Conservation (phyloP, 2,329 filamentous ascomycete species). For the Epichloe elymi region DNA sequence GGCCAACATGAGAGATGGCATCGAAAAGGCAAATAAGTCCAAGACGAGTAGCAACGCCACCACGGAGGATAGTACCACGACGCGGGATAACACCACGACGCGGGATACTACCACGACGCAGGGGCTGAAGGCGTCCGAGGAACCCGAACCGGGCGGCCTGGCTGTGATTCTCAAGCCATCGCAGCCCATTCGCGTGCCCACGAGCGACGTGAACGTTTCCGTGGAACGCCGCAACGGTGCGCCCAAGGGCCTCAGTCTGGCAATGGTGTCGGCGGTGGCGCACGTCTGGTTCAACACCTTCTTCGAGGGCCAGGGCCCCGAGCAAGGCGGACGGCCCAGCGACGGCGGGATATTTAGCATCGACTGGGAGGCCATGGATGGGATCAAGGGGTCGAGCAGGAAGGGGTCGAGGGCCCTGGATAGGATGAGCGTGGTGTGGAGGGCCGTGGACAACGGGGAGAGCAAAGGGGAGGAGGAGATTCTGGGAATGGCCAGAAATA, state of each 20-base stretch:
- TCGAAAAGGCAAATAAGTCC: constrained; percentile 11
- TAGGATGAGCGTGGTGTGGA: constrained; percentile 75
- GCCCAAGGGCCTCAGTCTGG: constrained; percentile 62
- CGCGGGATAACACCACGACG: not conserved
- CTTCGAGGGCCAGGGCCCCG: constrained; percentile 73
- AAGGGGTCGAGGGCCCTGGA: constrained; percentile 73
- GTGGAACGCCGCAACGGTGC: constrained; percentile 77
- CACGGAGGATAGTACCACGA: constrained; percentile 2
- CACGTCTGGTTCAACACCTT: constrained; percentile 96
- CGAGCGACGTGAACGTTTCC: constrained; percentile 80
- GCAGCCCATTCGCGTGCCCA: constrained; percentile 55
- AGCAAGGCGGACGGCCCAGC: constrained; percentile 50
- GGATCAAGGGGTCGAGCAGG: constrained; percentile 76
- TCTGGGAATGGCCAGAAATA: constrained; percentile 14
- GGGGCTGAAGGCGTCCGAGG: constrained; percentile 7
- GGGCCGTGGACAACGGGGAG: constrained; percentile 23
- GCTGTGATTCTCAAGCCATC: constrained; percentile 67
- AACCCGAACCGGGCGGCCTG: constrained; percentile 47
- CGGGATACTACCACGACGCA: constrained; percentile 1
- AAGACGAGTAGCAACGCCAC: constrained; percentile 8
- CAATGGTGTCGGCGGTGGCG: constrained; percentile 83
- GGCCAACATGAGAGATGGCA: constrained; percentile 7
- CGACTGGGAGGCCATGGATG: constrained; percentile 64
- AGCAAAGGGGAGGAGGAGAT: constrained; percentile 24
- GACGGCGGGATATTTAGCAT: constrained; percentile 51